Base-by-base conservation (phyloP, 2,329 filamentous ascomycete genomes). In the Didymella arachidicola region DNA sequence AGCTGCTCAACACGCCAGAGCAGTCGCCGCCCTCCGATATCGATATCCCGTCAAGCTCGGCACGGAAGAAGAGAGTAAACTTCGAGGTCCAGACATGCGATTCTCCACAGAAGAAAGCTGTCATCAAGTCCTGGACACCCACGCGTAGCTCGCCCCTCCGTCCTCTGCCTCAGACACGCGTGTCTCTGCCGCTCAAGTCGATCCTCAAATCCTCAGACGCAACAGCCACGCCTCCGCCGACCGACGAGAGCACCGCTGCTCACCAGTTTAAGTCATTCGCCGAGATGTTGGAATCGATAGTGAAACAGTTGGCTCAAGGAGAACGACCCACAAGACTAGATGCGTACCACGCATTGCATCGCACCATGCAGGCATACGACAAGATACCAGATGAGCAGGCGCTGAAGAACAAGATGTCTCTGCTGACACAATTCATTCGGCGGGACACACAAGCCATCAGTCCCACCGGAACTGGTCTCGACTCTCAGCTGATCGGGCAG, bases 281-380 rank as follows among this genome's bases (percentile, higher is more conserved):
- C 63, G 87, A 87, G 67, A 95, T 97, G 89, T 79, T 98, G 64
- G 91, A 96, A 67, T 96, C 92, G 0, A 87, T 92, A 5, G 84
- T 92, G 34, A 89, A 91, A 76, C 90, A 95, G 77, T 84, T 99
- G 46, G 90, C 89, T 36, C 88, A 90, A 22, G 82, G 87, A 29
- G 90, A 93, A 65, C 84, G 89, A 52, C 85, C 87, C 57, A 88
- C 87, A 12, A 89, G 89, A 65, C 78, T 95, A 30, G 95, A 99
- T 78, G 92, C 93, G 47, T 98, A 99, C 71, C 87, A 89, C 73
- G 90, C 90, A 69, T 81, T 99, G 43, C 86, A 89, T 30, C 85
- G 87, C 32, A 88, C 89, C 4, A 81, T 97, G 67, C 91, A 92
- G 73, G 85, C 89, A 6, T 97, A 94, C 57, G 91, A 93, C 62